Evolutionary conservation across 2,329 filamentous ascomycete genomes (phyloP), one percentile per base, ranked within the genome.

Genomic region (Neofusicoccum ribis): DNA sequence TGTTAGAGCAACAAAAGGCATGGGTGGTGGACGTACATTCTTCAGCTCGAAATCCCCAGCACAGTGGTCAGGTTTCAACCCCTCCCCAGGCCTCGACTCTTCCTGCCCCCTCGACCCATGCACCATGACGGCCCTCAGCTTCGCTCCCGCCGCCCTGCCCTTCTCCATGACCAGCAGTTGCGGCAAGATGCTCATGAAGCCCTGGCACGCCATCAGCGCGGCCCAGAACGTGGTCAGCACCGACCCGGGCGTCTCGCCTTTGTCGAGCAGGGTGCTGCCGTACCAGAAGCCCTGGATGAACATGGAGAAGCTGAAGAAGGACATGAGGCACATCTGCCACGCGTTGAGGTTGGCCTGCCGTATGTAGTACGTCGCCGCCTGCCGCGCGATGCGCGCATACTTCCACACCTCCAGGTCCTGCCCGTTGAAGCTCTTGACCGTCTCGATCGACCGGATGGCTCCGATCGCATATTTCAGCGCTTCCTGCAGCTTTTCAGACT

Each of bases 271-370:
- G 1, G 86, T 80, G 34, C 89, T 85, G 0, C 93, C 93, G 70
- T 93, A 96, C 87, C 91, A 97, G 72, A 98, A 97, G 0, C 93
- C 93, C 65, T 93, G 85, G 0, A 96, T 89, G 69, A 98, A 97
- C 74, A 97, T 88, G 1, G 83, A 83, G 3, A 92, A 85, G 36
- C 90, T 88, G 80, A 93, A 88, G 69, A 96, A 86, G 52, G 89
- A 88, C 60, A 91, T 84, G 54, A 90, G 85, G 0, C 88, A 89
- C 72, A 91, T 88, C 72, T 97, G 93, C 3, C 88, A 74, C 0
- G 91, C 88, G 69, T 88, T 91, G 15, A 87, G 83, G 51, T 86
- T 83, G 0, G 90, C 90, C 72, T 94, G 91, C 15, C 85, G 79
- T 11, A 88, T 78, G 69, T 92, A 96, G 61, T 85, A 84, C 1